Evolutionary conservation across 805 yeast genomes (phyloP).

Genomic region (Hanseniaspora pseudoguilliermondii): DNA sequence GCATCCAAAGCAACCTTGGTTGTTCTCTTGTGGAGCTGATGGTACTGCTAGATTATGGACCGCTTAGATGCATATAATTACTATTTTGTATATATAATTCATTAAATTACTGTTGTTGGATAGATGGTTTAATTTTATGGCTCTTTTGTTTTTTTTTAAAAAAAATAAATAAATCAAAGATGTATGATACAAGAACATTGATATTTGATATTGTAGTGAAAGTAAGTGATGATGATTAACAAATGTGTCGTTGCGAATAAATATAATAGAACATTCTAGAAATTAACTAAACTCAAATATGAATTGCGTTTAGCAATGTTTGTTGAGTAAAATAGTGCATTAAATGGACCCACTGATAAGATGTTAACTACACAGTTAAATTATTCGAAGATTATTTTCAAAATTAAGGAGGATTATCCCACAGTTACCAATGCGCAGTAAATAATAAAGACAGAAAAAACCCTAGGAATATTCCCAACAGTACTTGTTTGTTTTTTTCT

Average conservation of each 20-base stretch:
- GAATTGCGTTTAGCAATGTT: too few relatives aligned
- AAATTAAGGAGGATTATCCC: not conserved
- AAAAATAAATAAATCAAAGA: not conserved
- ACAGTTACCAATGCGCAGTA: not conserved
- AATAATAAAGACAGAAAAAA: not conserved
- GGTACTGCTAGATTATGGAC: slow-evolving; percentile 95
- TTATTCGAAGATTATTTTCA: not conserved
- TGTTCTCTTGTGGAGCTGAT: slow-evolving; percentile 94
- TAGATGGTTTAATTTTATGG: not conserved
- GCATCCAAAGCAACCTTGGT: slow-evolving; percentile 99
- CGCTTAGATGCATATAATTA: slow-evolving; percentile 32
- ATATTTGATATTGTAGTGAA: too few relatives aligned
- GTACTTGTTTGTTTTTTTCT: not conserved
- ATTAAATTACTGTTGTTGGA: not conserved
- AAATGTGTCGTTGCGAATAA: too few relatives aligned
- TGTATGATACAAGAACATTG: not conserved
- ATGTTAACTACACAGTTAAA: not conserved
- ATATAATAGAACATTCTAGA: too few relatives aligned
- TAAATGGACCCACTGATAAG: not conserved
- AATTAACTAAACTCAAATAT: too few relatives aligned
- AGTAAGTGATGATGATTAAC: too few relatives aligned
- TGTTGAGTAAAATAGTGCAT: not conserved
- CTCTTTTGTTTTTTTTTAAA: not conserved
- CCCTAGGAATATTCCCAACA: too few relatives aligned
- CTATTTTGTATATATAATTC: not conserved